Evolutionary conservation across 805 yeast species (phyloP), one percentile per base, ranked within the genome.

Genomic region (Candida silvicultrix): DNA sequence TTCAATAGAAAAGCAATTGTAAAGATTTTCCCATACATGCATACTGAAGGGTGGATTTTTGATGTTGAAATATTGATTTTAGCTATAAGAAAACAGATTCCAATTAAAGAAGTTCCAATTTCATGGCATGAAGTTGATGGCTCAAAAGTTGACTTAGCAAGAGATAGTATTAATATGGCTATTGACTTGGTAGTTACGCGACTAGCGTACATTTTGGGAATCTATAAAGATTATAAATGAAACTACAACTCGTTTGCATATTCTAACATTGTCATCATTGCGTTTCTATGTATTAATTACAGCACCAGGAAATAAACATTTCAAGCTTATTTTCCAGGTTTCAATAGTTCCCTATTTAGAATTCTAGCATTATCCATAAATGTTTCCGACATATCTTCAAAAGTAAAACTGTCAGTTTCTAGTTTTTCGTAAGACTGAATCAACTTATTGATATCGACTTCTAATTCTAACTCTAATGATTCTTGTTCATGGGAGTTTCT

Each of bases 41-140:
- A 92, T 64, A 92, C 96, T 11, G 99, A 94, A 65, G 83, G 98
- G 44, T 94, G 99, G 99, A 94, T 94, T 34, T 94, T 94, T 66
- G 99, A 94, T 61, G 97, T 94, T 29, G 99, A 94, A 68, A 78
- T 92, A 15, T 71, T 94, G 53, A 77, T 94, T 45, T 69, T 94
- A 48, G 97, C 90, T 1, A 77, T 80, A 54, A 71, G 86, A 50
- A 88, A 88, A 62, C 56, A 66, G 0, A 81, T 92, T 36, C 73
- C 76, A 4, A 73, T 90, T 41, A 69, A 66, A 43, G 99, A 94
- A 68, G 78, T 90, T 18, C 81, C 97, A 10, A 88, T 94, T 36
- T 85, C 85, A 49, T 94, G 99, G 99, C 96, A 89, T 65, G 99
- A 94, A 66, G 94, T 94, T 40, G 95, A 78, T 55, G 99, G 99